Base-by-base conservation (phyloP, 2,329 filamentous ascomycete species). In the Tricladium varicosporioides region DNA sequence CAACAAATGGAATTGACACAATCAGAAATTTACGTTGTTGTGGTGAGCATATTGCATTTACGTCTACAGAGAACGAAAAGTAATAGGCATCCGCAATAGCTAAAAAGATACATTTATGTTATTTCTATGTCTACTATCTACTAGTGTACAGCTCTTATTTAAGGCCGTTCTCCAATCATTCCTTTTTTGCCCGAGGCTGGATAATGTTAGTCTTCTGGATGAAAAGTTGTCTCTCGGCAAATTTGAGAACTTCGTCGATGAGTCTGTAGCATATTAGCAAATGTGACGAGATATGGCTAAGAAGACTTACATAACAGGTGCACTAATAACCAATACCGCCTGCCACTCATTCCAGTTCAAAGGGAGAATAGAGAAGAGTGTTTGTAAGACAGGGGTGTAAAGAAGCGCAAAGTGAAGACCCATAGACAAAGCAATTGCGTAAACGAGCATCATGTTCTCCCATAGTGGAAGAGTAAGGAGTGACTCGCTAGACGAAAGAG, bases 371-470 rank as follows among this genome's bases (percentile, higher is more conserved):
- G 89, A 90, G 78, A 99, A 99, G 58, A 99, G 77, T 7, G 78
- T 79, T 76, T 97, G 93, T 58, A 99, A 76, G 76, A 96, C 85
- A 0, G 95, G 94, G 2, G 87, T 88, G 76, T 99, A 99, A 40
- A 99, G 81, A 50, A 99, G 87, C 19, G 87, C 90, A 73, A 97
- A 97, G 80, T 99, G 94, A 56, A 99, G 81, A 1, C 85, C 85
- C 94, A 99, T 99, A 42, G 91, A 96, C 61, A 99, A 78, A 10
- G 83, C 80, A 70, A 99, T 96, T 61, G 94, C 95, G 68, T 96
- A 96, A 54, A 99, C 91, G 15, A 99, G 86, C 82, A 96, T 94
- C 88, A 96, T 94, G 78, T 99, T 99, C 71, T 93, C 85, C 93
- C 93, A 97, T n/a, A 99, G 79, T 9, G 92, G 93, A 61, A 99